Conservation (phyloP, 768 basidiomycete genomes). For the Postia placenta region DNA sequence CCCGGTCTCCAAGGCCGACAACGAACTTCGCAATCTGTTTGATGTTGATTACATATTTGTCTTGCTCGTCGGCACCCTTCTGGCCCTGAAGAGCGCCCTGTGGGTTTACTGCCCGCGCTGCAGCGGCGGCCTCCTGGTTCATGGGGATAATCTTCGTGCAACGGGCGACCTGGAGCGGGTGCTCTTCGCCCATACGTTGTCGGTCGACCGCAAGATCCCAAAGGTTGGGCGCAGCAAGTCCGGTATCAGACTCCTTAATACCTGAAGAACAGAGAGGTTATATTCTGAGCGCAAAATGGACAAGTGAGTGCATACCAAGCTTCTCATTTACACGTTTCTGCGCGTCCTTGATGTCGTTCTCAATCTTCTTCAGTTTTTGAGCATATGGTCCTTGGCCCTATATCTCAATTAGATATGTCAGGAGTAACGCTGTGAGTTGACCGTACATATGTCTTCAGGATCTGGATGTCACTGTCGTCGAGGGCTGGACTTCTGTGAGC, state of each 20-base stretch:
- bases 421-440: no score
- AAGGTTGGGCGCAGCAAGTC: slow-evolving; percentile 91
- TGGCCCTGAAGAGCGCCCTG: slow-evolving; percentile 75
- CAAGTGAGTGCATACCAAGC: slow-evolving; percentile 52
- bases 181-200: slow-evolving; percentile 86
- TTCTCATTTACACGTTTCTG: slow-evolving; percentile 98
- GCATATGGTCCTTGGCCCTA: slow-evolving; percentile 99
- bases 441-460: slow-evolving; percentile 94
- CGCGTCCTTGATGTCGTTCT: slow-evolving; percentile 89
- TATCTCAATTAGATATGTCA: no score
- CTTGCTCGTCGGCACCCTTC: slow-evolving; percentile 97
- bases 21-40: slow-evolving; percentile 99
- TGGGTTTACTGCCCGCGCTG: slow-evolving; percentile 74
- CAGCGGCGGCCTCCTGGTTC: slow-evolving; percentile 68
- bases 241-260: slow-evolving; percentile 98
- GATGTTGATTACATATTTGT: slow-evolving; percentile 99
- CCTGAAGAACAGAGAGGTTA: slow-evolving; percentile 34
- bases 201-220: slow-evolving; percentile 96
- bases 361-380: slow-evolving; percentile 77
- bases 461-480: slow-evolving; percentile 98
- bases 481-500: slow-evolving; percentile 50
- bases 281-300: background rate
- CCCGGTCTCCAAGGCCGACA: slow-evolving; percentile 92
- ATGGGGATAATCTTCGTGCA: slow-evolving; percentile 97
- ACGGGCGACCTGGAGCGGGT: slow-evolving; percentile 92